phyloP scores from a whole-genome alignment of 139 green algal species.

The Deuterostichococcus epilithicus region DNA sequence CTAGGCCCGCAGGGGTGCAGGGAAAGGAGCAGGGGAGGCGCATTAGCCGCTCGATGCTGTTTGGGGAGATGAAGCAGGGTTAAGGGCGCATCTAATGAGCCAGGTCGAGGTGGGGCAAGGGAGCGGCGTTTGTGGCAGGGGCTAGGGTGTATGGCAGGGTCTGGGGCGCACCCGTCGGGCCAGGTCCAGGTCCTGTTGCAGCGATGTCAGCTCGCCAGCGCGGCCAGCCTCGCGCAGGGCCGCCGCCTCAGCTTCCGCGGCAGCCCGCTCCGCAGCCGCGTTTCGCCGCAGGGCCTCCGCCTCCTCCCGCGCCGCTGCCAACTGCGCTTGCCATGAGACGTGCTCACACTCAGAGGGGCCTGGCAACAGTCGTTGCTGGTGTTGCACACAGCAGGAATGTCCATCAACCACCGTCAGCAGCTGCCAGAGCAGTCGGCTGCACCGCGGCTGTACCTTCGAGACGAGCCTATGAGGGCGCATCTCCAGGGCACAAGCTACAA shows the following conservation, averaged over 20 bases:
- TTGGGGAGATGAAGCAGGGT: no score
- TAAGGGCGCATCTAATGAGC: no score
- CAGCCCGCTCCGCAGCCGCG: constrained; percentile 14
- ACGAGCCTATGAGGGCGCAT: not conserved
- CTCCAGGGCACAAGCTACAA: not conserved
- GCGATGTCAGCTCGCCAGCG: constrained; percentile 2
- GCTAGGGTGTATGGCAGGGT: no score
- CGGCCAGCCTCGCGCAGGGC: constrained; percentile 23
- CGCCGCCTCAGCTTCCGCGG: constrained; percentile 17
- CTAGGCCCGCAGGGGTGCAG: no score
- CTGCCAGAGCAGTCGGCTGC: not conserved
- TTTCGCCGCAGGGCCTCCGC: constrained; percentile 27
- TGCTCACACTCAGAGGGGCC: no score
- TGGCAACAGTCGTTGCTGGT: not conserved
- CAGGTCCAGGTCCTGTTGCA: constrained; percentile 10
- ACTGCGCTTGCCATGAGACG: constrained; percentile 25
- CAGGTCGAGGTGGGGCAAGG: no score
- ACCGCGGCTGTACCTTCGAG: not conserved
- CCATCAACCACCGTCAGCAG: not conserved
- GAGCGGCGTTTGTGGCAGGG: no score
- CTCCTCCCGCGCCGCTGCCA: constrained; percentile 7
- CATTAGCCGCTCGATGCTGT: no score
- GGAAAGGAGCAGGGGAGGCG: no score
- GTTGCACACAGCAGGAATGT: not conserved
- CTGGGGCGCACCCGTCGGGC: not conserved